A percentile compares a stretch with the other conserved stretches of the same genome.
phyloP scores from a whole-genome alignment of 1,139 yeast genomes.

The Hyphopichia wangnamkhiaoensis region DNA sequence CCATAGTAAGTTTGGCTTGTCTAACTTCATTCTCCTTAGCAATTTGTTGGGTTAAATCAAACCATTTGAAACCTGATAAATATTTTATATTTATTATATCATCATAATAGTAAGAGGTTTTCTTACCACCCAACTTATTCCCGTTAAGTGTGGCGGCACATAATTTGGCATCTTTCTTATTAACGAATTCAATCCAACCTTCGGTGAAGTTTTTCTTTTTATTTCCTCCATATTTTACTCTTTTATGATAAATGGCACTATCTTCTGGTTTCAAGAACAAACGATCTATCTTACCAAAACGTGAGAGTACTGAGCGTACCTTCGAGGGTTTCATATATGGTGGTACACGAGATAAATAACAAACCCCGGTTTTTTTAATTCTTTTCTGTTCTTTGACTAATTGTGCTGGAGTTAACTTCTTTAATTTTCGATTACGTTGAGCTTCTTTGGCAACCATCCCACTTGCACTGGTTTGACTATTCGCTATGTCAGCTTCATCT shows the following conservation, averaged over 20 bases:
- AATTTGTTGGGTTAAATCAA: slow-evolving; percentile 89
- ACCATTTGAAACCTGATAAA: slow-evolving; percentile 91
- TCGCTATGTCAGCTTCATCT: slow-evolving; percentile 24
- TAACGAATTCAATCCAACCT: slow-evolving; percentile 95
- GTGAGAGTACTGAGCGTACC: slow-evolving; percentile 71
- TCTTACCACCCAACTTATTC: slow-evolving; percentile 86
- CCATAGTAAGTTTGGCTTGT: slow-evolving; percentile 83
- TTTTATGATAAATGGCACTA: slow-evolving; percentile 56
- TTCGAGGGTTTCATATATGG: slow-evolving; percentile 97
- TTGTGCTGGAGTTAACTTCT: slow-evolving; percentile 53
- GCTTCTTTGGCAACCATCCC: slow-evolving; percentile 7
- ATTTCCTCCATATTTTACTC: slow-evolving; percentile 92
- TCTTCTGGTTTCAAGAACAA: slow-evolving; percentile 88
- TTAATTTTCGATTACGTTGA: slow-evolving; percentile 32
- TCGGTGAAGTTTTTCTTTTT: slow-evolving; percentile 85
- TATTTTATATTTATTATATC: slow-evolving; percentile 91
- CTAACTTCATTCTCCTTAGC: slow-evolving; percentile 88
- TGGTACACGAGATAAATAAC: slow-evolving; percentile 86
- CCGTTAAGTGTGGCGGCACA: slow-evolving; percentile 89
- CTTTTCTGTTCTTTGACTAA: slow-evolving; percentile 58
- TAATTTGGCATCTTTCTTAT: slow-evolving; percentile 83
- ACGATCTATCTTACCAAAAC: slow-evolving; percentile 87
- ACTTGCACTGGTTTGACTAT: slow-evolving; percentile 12
- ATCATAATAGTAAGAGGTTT: slow-evolving; percentile 90
- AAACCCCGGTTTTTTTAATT: slow-evolving; percentile 80